phyloP scores from a whole-genome alignment of 1,284 basidiomycete genomes.

The Phylloporus sp. region DNA sequence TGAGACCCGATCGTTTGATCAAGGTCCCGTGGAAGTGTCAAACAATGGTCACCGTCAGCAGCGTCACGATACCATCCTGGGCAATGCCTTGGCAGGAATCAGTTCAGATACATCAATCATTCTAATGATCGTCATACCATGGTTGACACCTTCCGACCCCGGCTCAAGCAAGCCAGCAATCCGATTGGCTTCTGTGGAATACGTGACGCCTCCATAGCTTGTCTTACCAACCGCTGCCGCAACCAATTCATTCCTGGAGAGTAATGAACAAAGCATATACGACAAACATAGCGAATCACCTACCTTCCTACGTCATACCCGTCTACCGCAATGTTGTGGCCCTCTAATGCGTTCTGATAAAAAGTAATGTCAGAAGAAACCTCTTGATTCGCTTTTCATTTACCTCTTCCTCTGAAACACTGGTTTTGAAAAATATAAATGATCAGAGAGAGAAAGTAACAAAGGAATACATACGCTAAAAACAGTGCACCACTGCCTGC shows the following conservation, averaged over 20 bases:
- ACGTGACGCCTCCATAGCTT: constrained; percentile 53
- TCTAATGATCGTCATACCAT: too few relatives aligned
- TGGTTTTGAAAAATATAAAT: constrained; percentile 31
- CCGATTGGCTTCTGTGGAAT: too few relatives aligned
- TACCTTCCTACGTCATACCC: constrained; percentile 67
- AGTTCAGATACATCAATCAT: too few relatives aligned
- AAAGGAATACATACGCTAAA: constrained; percentile 58
- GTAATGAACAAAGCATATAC: neutral
- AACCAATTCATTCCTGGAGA: constrained; percentile 52
- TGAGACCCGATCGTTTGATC: too few relatives aligned
- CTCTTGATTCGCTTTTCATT: neutral
- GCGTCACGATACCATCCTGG: too few relatives aligned
- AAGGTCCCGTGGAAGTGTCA: too few relatives aligned
- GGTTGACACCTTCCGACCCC: too few relatives aligned
- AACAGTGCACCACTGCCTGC: constrained; percentile 69
- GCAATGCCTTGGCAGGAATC: too few relatives aligned
- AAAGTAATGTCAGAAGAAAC: neutral
- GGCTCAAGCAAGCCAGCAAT: too few relatives aligned
- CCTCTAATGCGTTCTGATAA: constrained; percentile 42
- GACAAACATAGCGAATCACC: constrained; percentile 3
- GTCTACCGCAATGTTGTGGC: constrained; percentile 58
- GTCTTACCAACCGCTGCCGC: constrained; percentile 52
- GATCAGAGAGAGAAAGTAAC: neutral
- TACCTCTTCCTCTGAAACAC: constrained; percentile 68
- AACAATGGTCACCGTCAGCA: too few relatives aligned